Conservation (phyloP, 1,284 basidiomycete species). For the Leccinum solheimii region DNA sequence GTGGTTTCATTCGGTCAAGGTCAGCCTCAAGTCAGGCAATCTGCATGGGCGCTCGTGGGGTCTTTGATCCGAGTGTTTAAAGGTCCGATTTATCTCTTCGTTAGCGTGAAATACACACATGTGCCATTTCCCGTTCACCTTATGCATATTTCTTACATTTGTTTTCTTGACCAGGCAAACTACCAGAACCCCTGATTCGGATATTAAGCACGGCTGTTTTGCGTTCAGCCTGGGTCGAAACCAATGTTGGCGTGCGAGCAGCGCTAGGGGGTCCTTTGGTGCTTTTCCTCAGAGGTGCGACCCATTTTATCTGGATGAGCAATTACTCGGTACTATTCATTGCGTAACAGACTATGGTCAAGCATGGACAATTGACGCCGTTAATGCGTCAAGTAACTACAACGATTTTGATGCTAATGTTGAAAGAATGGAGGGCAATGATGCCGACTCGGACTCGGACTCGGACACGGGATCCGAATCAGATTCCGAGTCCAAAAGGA, state of each 20-base stretch:
- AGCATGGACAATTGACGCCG: conserved; percentile 57
- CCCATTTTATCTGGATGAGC: neutral
- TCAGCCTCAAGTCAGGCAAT: conserved; percentile 69
- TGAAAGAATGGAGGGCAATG: conserved; percentile 8
- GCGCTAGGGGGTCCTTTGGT: conserved; percentile 72
- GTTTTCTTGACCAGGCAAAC: conserved; percentile 31
- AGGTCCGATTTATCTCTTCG: conserved; percentile 37
- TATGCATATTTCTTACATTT: neutral
- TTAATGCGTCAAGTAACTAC: conserved; percentile 17
- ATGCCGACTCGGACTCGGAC: conserved; percentile 19
- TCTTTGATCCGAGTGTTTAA: conserved; percentile 41
- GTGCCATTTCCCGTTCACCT: neutral
- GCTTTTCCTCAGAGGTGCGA: conserved; percentile 66
- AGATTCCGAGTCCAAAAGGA: conserved; percentile 29
- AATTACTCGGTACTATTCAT: conserved; percentile 3
- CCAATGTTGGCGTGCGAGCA: conserved; percentile 64
- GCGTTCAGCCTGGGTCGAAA: conserved; percentile 77
- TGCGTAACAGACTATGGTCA: conserved; percentile 54
- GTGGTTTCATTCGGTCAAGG: conserved; percentile 54
- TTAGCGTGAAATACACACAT: neutral
- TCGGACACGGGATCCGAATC: conserved; percentile 28
- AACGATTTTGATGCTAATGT: conserved; percentile 16
- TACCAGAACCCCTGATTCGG: conserved; percentile 41
- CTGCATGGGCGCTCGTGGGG: conserved; percentile 59
- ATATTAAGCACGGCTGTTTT: conserved; percentile 61